phyloP scores from a whole-genome alignment of 371 early-diverging fungal species.

The Rhizomucor miehei region DNA sequence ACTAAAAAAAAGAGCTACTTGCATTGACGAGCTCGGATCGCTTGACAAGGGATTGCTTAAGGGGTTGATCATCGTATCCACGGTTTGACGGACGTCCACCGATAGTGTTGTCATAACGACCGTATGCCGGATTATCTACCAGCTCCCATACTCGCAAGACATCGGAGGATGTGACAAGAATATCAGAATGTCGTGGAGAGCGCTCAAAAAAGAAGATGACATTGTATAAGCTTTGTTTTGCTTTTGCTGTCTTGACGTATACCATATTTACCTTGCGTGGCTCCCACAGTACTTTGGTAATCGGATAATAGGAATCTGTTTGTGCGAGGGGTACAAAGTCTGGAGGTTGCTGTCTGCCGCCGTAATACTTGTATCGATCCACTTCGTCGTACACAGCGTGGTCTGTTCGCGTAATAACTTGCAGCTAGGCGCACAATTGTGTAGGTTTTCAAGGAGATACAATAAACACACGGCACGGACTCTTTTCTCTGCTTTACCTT shows the following conservation, averaged over 20 bases:
- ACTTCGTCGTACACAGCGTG: conserved; percentile 26
- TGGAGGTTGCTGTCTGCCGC: conserved; percentile 24
- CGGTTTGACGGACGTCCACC: conserved; percentile 28
- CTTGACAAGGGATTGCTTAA: conserved; percentile 28
- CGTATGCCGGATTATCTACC: conserved; percentile 47
- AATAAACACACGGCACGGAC: background rate
- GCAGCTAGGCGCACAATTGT: conserved; percentile 35
- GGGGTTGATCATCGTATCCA: conserved; percentile 2
- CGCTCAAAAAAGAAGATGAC: conserved; percentile 15
- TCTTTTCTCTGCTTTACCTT: conserved; percentile 67
- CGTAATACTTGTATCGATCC: conserved; percentile 18
- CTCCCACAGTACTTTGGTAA: conserved; percentile 73
- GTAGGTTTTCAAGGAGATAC: background rate
- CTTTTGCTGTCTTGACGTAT: background rate
- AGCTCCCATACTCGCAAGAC: conserved; percentile 86
- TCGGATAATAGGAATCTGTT: conserved; percentile 80
- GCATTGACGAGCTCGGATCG: conserved; percentile 59
- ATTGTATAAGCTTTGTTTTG: background rate
- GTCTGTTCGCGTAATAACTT: conserved; percentile 62
- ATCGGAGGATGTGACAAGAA: conserved; percentile 89
- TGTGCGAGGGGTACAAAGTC: conserved; percentile 80
- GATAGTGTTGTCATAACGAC: conserved; percentile 35
- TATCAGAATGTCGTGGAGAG: conserved; percentile 57
- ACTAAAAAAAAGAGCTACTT: conserved; percentile 13
- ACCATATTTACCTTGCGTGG: conserved; percentile 63